These are phyloP conservation scores for Samsoniella hepiali DNA, from an alignment of 2,329 filamentous ascomycete genomes.

Conservation along the genomic window DNA sequence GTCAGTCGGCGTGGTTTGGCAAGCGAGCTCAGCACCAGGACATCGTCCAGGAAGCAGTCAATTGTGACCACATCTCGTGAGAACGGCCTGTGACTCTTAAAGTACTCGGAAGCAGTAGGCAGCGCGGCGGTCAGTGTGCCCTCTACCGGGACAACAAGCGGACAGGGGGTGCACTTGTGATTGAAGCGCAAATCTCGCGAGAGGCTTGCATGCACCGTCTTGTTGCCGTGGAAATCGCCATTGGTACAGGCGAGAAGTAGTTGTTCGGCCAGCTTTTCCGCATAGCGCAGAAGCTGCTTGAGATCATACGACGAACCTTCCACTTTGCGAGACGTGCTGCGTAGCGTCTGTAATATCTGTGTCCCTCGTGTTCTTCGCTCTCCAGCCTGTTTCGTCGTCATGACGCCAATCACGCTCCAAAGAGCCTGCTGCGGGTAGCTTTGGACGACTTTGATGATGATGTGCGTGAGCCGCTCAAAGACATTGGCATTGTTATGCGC, in stretches of 20 bases:
- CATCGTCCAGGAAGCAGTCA: slow-evolving; percentile 76
- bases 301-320: slow-evolving; percentile 58
- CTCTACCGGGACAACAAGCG: slow-evolving; percentile 86
- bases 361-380: slow-evolving; percentile 59
- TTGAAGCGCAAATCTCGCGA: slow-evolving; percentile 78
- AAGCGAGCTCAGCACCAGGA: slow-evolving; percentile 83
- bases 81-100: slow-evolving; percentile 80
- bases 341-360: slow-evolving; percentile 50
- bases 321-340: slow-evolving; percentile 47
- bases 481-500: slow-evolving; percentile 78
- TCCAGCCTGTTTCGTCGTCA: slow-evolving; percentile 69
- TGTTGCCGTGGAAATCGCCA: slow-evolving; percentile 67
- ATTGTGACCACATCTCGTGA: slow-evolving; percentile 84
- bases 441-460: slow-evolving; percentile 82
- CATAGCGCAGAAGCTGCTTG: slow-evolving; percentile 68
- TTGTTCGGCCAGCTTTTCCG: slow-evolving; percentile 79
- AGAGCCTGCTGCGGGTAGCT: slow-evolving; percentile 87
- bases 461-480: slow-evolving; percentile 70
- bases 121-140: slow-evolving; percentile 77
- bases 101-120: slow-evolving; percentile 68
- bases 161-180: slow-evolving; percentile 76
- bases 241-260: slow-evolving; percentile 77
- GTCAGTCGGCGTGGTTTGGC: slow-evolving; percentile 89
- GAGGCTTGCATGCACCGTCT: slow-evolving; percentile 67
- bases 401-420: slow-evolving; percentile 86